Evolutionary conservation across 352 stramenopile species (phyloP).

Genomic region (Phytophthora sansomeana): DNA sequence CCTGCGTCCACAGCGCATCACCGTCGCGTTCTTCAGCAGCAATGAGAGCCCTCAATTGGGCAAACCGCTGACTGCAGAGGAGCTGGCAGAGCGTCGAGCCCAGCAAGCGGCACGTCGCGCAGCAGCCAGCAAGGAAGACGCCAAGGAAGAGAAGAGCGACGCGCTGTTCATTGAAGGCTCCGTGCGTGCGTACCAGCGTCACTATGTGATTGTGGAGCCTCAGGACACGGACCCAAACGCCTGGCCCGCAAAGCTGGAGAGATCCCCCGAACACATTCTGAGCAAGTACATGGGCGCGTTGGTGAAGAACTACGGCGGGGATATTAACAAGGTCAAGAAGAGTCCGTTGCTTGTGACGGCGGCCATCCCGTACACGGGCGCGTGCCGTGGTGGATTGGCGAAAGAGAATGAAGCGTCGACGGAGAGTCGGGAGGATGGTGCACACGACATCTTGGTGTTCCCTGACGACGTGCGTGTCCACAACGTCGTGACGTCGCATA

Average conservation of each 20-base stretch:
- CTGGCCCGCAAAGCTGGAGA: slow-evolving; percentile 81
- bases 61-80: slow-evolving; percentile 36
- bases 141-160: slow-evolving; percentile 22
- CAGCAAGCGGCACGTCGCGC: slow-evolving; percentile 31
- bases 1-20: slow-evolving; percentile 6
- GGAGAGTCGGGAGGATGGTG: slow-evolving; percentile 15
- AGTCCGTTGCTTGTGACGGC: slow-evolving; percentile 59
- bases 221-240: slow-evolving; percentile 43
- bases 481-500: slow-evolving; percentile 50
- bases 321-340: slow-evolving; percentile 45
- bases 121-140: slow-evolving; percentile 7
- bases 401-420: neutral
- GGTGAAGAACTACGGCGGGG: slow-evolving; percentile 34
- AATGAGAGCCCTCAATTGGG: slow-evolving; percentile 24
- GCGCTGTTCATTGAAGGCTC: slow-evolving; percentile 67
- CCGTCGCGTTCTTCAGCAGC: slow-evolving; percentile 25
- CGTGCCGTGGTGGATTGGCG: slow-evolving; percentile 6
- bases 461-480: slow-evolving; percentile 69
- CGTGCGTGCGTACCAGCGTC: slow-evolving; percentile 58
- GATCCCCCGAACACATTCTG: slow-evolving; percentile 65
- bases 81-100: slow-evolving; percentile 42
- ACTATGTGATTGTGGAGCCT: slow-evolving; percentile 68
- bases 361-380: slow-evolving; percentile 54
- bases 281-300: slow-evolving; percentile 45
- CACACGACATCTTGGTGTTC: slow-evolving; percentile 77